Base-by-base conservation (phyloP, 805 yeast genomes). In the Candida saitoana region DNA sequence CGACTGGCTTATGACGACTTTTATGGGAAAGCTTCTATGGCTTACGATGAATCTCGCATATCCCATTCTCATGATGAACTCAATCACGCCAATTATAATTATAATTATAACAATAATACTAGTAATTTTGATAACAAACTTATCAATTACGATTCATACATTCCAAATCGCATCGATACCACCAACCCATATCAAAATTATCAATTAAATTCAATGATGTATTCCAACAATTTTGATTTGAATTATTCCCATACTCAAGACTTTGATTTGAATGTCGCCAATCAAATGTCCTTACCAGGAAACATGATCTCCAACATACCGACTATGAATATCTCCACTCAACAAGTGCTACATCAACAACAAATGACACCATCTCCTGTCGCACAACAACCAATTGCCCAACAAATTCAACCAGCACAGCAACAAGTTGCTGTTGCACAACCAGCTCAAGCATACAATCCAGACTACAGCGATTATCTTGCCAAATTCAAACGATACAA, bases 401-500 rank as follows among this genome's bases (percentile, higher is more conserved):
- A 16, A 6, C 33, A 12, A 15, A 16, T 18, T 12, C 29, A 18
- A 6, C 40, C 36, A 38, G 16, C 15, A 18, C 24, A 34, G 3
- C 30, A 20, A 9, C 35, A 36, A 14, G 18, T 19, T 6, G 5
- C 6, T 19, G 5, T 3, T 3, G 30, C 15, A 14, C 4, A 3
- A n/a, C 6, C n/a, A 15, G 18, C 18, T 6, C 18, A 27, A 27
- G 25, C 20, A 6, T 14, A 24, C 12, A 7, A 14, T n/a, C n/a
- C n/a, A n/a, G 27, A 22, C 27, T 22, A 22, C 11, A n/a, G n/a
- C n/a, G 27, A 22, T 7, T 22, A 22, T 22, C 27, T 22, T 11
- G 9, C 6, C 27, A 29, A 29, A 5, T 29, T 43, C 15, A 50
- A 53, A 19, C 46, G 63, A 25, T 75, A 64, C 49, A 66, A 74